phyloP scores from a whole-genome alignment of 495 filamentous ascomycete species.

The Hyaloscypha finlandica region DNA sequence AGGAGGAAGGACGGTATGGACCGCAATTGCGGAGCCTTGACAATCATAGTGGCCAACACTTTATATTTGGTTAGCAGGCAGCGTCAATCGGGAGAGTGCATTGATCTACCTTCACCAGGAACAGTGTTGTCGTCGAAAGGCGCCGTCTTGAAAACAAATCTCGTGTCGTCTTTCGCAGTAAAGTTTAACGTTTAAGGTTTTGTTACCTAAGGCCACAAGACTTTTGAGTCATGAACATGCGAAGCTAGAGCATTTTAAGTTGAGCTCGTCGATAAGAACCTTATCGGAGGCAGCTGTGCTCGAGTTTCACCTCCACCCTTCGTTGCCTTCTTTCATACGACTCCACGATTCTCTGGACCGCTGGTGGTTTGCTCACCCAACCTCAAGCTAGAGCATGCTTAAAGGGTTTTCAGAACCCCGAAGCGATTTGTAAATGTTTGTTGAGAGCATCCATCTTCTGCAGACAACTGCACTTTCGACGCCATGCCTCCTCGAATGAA shows the following conservation, averaged over 20 bases:
- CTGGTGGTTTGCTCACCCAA: no score
- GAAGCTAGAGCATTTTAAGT: neutral
- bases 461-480: neutral
- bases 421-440: neutral
- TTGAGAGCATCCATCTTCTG: neutral
- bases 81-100: neutral
- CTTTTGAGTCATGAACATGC: neutral
- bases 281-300: neutral
- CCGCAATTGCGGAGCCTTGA: constrained; percentile 24
- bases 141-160: neutral
- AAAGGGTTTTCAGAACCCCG: neutral
- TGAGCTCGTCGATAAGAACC: neutral
- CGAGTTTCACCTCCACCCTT: neutral
- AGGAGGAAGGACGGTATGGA: constrained; percentile 32
- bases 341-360: neutral
- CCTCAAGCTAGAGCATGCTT: no score
- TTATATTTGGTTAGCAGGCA: constrained; percentile 1
- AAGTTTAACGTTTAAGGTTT: neutral
- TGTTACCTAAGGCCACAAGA: neutral
- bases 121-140: neutral
- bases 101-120: neutral
- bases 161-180: neutral
- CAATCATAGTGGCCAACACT: constrained; percentile 23
- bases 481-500: neutral
- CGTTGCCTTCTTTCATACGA: neutral